Evolutionary conservation across 2,329 filamentous ascomycete species (phyloP), one percentile per base, ranked within the genome.

Genomic region (Fusarium nematophilum): DNA sequence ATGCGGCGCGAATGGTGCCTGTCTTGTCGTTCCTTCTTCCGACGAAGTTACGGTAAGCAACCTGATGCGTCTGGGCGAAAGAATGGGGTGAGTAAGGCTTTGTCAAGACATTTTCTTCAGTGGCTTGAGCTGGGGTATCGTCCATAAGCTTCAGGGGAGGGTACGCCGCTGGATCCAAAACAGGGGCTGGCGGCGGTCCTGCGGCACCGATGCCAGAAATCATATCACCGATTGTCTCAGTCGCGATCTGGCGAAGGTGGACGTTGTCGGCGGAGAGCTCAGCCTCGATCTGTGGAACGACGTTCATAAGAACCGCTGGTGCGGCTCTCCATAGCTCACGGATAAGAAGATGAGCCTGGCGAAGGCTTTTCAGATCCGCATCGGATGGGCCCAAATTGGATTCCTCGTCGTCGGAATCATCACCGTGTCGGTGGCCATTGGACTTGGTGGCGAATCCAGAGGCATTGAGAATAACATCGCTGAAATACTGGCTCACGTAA

Each of bases 401-500:
- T 39, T 85, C 81, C 47, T 91, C 86, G 42, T 90, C 87, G 15
- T 90, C 88, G 21, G 85, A 85, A 31, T 88, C 88, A 18, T 86
- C 86, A 14, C 82, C 80, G 31, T 83, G 83, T 56, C 83, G 84
- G 50, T 82, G 79, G 5, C 84, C 85, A 60, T 87, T 89, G 48
- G 79, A 62, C 65, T 83, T 81, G 9, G 79, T 78, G 15, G 79
- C 80, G 38, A 86, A 82, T 10, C 80, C 86, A 30, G 88, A 93
- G 4, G 93, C 91, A 71, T 97, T 93, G 59, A 98, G 88, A 53
- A 99, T 96, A 45, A 98, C 93, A 52, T 96, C 93, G 75, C 93
- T 96, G 74, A 99, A 99, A 74, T 98, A 99, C 70, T 96, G 93
- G 65, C 92, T 94, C 51, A 98, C 90, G 65, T 96, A 92, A 59